A percentile compares a stretch with the other conserved stretches of the same genome.
Conservation (phyloP, 2,329 filamentous ascomycete species). For the Gliomastix tumulicola region DNA sequence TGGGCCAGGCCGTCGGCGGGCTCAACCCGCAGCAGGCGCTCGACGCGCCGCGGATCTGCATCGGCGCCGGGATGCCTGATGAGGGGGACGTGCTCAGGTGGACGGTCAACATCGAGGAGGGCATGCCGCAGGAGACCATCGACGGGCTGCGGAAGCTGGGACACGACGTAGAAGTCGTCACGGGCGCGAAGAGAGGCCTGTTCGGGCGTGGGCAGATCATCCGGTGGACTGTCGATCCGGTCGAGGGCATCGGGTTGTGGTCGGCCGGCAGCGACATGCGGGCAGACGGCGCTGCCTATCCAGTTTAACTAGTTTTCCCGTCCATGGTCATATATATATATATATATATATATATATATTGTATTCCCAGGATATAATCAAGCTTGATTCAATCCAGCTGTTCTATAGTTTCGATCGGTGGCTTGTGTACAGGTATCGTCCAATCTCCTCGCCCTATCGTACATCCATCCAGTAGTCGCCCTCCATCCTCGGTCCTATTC, state of each 20-base stretch:
- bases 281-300: constrained; percentile 69
- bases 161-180: constrained; percentile 64
- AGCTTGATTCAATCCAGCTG: too few relatives aligned
- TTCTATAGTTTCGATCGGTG: too few relatives aligned
- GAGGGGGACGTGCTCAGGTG: constrained; percentile 49
- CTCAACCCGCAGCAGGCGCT: constrained; percentile 81
- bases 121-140: constrained; percentile 62
- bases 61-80: constrained; percentile 66
- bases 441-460: constrained; percentile 9
- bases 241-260: constrained; percentile 67
- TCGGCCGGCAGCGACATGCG: constrained; percentile 84
- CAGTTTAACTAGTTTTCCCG: too few relatives aligned
- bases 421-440: constrained; percentile 13
- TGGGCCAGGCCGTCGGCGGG: constrained; percentile 81
- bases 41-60: constrained; percentile 86
- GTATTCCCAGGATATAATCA: too few relatives aligned
- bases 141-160: constrained; percentile 63
- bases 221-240: constrained; percentile 61
- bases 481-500: neutral
- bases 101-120: constrained; percentile 75
- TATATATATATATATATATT: too few relatives aligned
- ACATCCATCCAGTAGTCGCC: constrained; percentile 8
- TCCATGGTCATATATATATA: constrained; percentile 8
- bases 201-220: constrained; percentile 90
- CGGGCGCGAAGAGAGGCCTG: constrained; percentile 55